A percentile compares a stretch with the other conserved stretches of the same genome.
phyloP scores from a whole-genome alignment of 768 basidiomycete genomes.

The Russula foetens region DNA sequence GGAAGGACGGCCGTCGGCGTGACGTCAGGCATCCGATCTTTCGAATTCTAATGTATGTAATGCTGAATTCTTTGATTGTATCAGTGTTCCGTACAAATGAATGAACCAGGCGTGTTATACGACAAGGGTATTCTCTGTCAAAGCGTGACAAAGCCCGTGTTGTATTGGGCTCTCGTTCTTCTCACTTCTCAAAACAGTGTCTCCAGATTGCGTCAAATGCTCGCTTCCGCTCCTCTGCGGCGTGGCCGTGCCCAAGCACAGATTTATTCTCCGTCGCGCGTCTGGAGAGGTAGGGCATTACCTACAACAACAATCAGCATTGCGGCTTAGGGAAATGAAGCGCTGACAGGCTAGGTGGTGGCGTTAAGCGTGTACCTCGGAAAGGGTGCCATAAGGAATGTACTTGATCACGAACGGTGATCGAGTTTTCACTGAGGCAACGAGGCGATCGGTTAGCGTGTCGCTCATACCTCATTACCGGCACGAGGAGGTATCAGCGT shows the following conservation, averaged over 20 bases:
- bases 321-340: conserved; percentile 14
- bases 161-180: too few relatives aligned
- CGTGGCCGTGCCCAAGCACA: conserved; percentile 66
- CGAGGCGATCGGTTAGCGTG: conserved; percentile 65
- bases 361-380: conserved; percentile 38
- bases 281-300: conserved; percentile 85
- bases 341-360: background rate
- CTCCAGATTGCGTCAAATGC: conserved; percentile 48
- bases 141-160: background rate
- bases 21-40: background rate
- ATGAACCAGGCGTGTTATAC: too few relatives aligned
- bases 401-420: conserved; percentile 81
- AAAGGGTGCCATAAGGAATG: conserved; percentile 66
- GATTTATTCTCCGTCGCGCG: conserved; percentile 93
- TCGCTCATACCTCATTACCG: conserved; percentile 69
- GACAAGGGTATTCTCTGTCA: background rate
- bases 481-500: too few relatives aligned
- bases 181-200: conserved; percentile 1
- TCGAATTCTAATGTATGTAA: too few relatives aligned
- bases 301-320: conserved; percentile 32
- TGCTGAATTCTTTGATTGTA: background rate
- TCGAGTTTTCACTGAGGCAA: conserved; percentile 38
- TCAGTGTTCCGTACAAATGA: background rate
- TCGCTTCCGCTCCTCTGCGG: conserved; percentile 49
- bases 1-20: background rate